These are phyloP conservation scores for Phaeosphaeria sp. DNA, from an alignment of 2,329 filamentous ascomycete genomes.

Conservation along the genomic window DNA sequence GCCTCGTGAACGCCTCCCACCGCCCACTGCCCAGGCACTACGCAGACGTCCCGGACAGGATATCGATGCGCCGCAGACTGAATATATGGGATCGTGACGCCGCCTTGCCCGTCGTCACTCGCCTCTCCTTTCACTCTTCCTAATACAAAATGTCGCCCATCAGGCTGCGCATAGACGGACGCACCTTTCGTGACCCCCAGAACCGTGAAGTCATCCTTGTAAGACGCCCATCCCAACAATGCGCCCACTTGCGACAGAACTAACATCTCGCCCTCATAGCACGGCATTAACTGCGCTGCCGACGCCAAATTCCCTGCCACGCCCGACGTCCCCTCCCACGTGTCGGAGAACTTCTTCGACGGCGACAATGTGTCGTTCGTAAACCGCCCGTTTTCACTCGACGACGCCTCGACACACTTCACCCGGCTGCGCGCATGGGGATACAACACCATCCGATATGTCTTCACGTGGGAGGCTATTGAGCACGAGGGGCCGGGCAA, in stretches of 20 bases:
- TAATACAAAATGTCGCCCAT: conserved; percentile 69
- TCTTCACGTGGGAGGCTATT: conserved; percentile 99
- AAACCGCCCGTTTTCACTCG: conserved; percentile 79
- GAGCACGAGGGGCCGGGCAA: conserved; percentile 88
- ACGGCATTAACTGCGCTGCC: conserved; percentile 92
- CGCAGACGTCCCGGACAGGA: not conserved
- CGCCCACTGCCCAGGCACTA: not conserved
- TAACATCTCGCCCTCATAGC: conserved; percentile 63
- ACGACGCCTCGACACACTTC: conserved; percentile 87
- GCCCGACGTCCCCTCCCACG: conserved; percentile 82
- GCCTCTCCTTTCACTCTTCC: conserved; percentile 6
- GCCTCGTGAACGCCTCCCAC: not conserved
- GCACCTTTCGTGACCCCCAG: conserved; percentile 79
- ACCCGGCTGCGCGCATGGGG: conserved; percentile 84
- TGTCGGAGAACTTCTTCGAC: conserved; percentile 83
- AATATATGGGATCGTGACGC: not conserved
- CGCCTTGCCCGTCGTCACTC: not conserved
- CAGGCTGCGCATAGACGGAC: conserved; percentile 83
- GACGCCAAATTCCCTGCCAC: conserved; percentile 88
- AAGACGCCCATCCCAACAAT: not conserved
- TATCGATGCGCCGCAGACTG: not conserved
- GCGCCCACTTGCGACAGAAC: not conserved
- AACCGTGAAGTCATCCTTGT: conserved; percentile 82
- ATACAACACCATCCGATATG: conserved; percentile 94
- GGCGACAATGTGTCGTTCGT: conserved; percentile 92